Evolutionary conservation across 192 early-diverging fungal species (phyloP).

Genomic region (Chytriomyces confervae): DNA sequence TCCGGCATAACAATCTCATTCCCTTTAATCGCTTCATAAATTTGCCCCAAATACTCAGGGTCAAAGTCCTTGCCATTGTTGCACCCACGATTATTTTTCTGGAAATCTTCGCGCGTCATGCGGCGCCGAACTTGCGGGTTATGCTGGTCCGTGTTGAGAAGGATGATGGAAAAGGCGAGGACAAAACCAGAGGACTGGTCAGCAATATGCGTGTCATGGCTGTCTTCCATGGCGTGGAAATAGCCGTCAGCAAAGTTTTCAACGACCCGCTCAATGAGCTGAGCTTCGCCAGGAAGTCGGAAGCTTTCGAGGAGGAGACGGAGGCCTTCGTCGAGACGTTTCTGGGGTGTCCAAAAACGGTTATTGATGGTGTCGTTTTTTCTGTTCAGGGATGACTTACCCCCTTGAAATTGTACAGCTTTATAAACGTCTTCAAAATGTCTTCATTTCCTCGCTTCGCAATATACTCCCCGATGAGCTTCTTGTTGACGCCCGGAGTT

Average conservation of each 20-base stretch:
- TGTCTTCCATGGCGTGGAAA: conserved; percentile 63
- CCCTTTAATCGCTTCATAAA: conserved; percentile 88
- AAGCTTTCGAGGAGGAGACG: conserved; percentile 92
- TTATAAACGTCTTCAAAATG: conserved; percentile 83
- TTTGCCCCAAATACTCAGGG: conserved; percentile 78
- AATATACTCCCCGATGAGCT: conserved; percentile 84
- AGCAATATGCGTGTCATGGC: conserved; percentile 68
- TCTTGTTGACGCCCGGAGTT: conserved; percentile 88
- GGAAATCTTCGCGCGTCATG: conserved; percentile 92
- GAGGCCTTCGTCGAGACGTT: conserved; percentile 92
- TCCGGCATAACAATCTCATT: conserved; percentile 96
- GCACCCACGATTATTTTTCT: conserved; percentile 84
- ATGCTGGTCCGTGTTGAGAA: conserved; percentile 99
- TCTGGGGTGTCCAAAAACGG: conserved; percentile 51
- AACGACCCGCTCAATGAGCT: conserved; percentile 95
- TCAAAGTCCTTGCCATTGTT: conserved; percentile 87
- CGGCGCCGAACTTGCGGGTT: conserved; percentile 85
- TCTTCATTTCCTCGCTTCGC: conserved; percentile 85
- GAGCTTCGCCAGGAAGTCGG: conserved; percentile 95
- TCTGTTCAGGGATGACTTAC: conserved; percentile 49
- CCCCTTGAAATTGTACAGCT: conserved; percentile 85
- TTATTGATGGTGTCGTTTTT: conserved; percentile 1
- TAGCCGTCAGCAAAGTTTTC: conserved; percentile 88
- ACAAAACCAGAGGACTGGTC: conserved; percentile 84
- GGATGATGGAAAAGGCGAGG: conserved; percentile 90